Evolutionary conservation across 2,329 filamentous ascomycete species (phyloP).

Genomic region (Apiospora arundinis): DNA sequence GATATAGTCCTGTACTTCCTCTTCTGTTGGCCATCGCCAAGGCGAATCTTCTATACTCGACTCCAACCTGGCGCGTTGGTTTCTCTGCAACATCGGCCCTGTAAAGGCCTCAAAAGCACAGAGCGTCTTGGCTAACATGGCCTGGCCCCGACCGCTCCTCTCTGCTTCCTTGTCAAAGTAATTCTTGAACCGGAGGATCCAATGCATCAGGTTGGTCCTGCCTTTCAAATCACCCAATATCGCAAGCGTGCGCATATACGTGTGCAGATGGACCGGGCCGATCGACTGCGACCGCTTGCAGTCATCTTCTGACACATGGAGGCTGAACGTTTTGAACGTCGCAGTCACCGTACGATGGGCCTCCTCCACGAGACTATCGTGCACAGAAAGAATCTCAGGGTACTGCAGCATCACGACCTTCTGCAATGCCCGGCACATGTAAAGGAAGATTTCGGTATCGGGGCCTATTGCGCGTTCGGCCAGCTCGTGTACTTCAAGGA

Average conservation of each 20-base stretch:
- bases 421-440: constrained; percentile 42
- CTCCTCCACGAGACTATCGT: constrained; percentile 10
- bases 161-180: constrained; percentile 44
- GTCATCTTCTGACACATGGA: constrained; percentile 38
- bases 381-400: constrained; percentile 17
- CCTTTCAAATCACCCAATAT: constrained; percentile 64
- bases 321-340: constrained; percentile 35
- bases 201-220: constrained; percentile 63
- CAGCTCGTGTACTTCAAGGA: constrained; percentile 39
- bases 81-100: constrained; percentile 46
- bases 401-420: constrained; percentile 33
- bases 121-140: constrained; percentile 44
- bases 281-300: constrained; percentile 46
- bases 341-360: not conserved
- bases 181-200: constrained; percentile 58
- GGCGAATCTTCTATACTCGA: constrained; percentile 24
- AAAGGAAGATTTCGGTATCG: constrained; percentile 44
- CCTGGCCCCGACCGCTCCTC: constrained; percentile 37
- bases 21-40: constrained; percentile 40
- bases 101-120: constrained; percentile 57
- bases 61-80: constrained; percentile 32
- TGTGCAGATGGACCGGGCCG: constrained; percentile 55
- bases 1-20: constrained; percentile 38
- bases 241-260: constrained; percentile 69
- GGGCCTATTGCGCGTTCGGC: constrained; percentile 39